Conservation (phyloP, 1,284 basidiomycete genomes). For the Taiwanofungus camphoratus region DNA sequence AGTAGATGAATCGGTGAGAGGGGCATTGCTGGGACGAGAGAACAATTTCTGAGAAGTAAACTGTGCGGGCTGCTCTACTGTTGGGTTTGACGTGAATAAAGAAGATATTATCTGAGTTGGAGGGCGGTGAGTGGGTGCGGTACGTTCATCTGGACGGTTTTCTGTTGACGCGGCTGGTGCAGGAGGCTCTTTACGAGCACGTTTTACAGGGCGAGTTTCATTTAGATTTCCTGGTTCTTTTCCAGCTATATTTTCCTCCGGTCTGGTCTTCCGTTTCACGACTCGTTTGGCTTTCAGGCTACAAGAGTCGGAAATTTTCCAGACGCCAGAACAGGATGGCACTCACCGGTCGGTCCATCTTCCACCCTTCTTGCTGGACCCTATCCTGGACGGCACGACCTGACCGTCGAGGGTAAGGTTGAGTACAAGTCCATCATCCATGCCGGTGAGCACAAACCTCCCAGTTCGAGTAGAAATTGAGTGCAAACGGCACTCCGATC, state of each 20-base stretch:
- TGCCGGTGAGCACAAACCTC: conserved; percentile 21
- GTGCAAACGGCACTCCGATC: conserved; percentile 1
- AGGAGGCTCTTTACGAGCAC: conserved; percentile 37
- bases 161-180: conserved; percentile 13
- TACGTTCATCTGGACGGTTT: conserved; percentile 15
- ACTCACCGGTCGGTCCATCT: conserved; percentile 82
- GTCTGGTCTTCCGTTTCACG: conserved; percentile 52
- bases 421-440: conserved; percentile 69
- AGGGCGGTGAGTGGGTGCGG: conserved; percentile 27
- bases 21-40: conserved; percentile 77
- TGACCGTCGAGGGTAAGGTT: conserved; percentile 50
- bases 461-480: neutral
- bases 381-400: conserved; percentile 23
- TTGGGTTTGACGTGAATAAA: conserved; percentile 82
- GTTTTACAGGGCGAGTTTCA: conserved; percentile 37
- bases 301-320: conserved; percentile 14
- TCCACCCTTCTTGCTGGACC: conserved; percentile 55
- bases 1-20: conserved; percentile 65
- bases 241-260: conserved; percentile 22
- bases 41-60: conserved; percentile 24
- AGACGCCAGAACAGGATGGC: conserved; percentile 5
- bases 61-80: conserved; percentile 40
- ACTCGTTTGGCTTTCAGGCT: conserved; percentile 69
- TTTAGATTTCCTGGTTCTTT: conserved; percentile 9
- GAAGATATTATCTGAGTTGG: conserved; percentile 83